These are phyloP conservation scores for Suhomyces canberraensis DNA, from an alignment of 805 yeast genomes.

Conservation along the genomic window DNA sequence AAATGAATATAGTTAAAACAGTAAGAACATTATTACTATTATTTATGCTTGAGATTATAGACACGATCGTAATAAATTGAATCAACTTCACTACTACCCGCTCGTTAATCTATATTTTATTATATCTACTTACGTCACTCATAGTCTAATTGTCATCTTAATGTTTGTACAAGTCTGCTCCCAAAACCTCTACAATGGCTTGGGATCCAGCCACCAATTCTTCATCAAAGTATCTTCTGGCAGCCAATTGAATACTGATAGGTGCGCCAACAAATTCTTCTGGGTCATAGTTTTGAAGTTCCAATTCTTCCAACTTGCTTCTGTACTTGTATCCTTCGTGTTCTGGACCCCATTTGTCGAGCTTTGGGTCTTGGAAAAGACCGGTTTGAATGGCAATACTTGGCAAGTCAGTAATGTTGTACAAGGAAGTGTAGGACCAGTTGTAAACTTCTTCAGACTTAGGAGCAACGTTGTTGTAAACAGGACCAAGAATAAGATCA, in stretches of 20 bases:
- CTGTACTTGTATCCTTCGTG: conserved; percentile 37
- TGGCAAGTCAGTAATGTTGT: conserved; percentile 71
- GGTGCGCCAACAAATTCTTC: conserved; percentile 51
- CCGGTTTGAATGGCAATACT: conserved; percentile 64
- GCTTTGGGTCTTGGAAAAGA: conserved; percentile 50
- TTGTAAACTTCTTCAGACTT: conserved; percentile 58
- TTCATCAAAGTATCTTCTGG: conserved; percentile 55
- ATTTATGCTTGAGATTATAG: no score
- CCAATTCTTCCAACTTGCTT: conserved; percentile 47
- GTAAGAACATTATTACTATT: no score
- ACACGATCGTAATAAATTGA: no score
- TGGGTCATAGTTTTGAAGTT: conserved; percentile 46
- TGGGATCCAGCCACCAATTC: conserved; percentile 51
- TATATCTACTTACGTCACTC: no score
- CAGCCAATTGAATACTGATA: conserved; percentile 50
- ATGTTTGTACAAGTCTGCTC: conserved; percentile 23
- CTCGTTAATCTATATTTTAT: no score
- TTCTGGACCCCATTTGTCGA: conserved; percentile 47
- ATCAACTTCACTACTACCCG: no score
- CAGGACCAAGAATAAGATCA: conserved; percentile 67
- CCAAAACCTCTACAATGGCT: conserved; percentile 35
- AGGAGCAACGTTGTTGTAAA: conserved; percentile 71
- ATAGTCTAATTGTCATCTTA: no score
- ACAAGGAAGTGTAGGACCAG: conserved; percentile 79
- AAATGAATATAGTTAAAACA: no score